phyloP scores from a whole-genome alignment of 1,139 yeast genomes.

The Schwanniomyces etchellsii region DNA sequence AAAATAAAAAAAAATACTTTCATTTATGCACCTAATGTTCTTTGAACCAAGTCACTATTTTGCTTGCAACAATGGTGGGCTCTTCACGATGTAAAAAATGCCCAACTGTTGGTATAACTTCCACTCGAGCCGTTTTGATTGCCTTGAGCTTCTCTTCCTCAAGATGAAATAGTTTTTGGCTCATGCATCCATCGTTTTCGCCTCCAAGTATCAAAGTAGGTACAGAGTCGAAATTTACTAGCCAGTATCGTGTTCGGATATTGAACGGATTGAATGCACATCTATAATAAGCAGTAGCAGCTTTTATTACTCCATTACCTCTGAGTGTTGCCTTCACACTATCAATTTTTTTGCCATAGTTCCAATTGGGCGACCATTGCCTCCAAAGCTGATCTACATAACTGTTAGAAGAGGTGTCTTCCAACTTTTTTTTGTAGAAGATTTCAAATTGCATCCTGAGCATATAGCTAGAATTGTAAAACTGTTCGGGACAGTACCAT shows the following conservation, averaged over 20 bases:
- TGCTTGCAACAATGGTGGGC: constrained; percentile 24
- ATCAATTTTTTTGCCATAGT: constrained; percentile 22
- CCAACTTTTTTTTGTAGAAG: constrained; percentile 19
- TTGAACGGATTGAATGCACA: constrained; percentile 23
- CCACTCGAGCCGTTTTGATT: constrained; percentile 20
- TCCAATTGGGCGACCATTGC: constrained; percentile 41
- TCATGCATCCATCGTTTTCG: constrained; percentile 36
- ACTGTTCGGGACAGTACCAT: constrained; percentile 29
- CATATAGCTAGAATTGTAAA: constrained; percentile 33
- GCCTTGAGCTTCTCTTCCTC: constrained; percentile 18
- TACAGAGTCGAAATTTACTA: constrained; percentile 32
- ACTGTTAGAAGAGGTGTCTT: constrained; percentile 12
- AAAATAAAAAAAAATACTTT: too few relatives aligned
- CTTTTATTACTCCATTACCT: constrained; percentile 26
- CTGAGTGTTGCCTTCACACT: constrained; percentile 23
- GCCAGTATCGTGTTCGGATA: constrained; percentile 18
- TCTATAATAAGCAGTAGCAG: constrained; percentile 39
- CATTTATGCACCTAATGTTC: too few relatives aligned
- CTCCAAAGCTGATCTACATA: constrained; percentile 33
- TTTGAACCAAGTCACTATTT: constrained; percentile 29
- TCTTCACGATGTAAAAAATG: constrained; percentile 41
- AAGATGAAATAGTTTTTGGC: constrained; percentile 19
- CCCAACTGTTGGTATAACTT: constrained; percentile 26
- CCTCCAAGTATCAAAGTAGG: constrained; percentile 38
- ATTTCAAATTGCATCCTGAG: constrained; percentile 32